Evolutionary conservation across 2,329 filamentous ascomycete genomes (phyloP), one percentile per base, ranked within the genome.

Genomic region (Phoma sp.): DNA sequence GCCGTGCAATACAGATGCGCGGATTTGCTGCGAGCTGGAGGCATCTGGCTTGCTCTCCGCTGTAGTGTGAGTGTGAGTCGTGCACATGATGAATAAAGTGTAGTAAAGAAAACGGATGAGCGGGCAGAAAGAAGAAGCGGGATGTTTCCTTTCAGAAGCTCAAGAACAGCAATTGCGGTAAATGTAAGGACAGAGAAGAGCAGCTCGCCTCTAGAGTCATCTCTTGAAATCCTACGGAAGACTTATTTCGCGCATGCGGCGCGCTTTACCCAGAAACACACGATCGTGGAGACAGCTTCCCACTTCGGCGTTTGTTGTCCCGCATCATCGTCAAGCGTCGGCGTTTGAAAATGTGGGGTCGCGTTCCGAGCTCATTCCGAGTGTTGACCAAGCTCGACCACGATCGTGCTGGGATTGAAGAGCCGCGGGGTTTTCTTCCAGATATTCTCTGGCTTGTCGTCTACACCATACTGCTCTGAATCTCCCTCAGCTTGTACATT

Each of bases 1-100:
- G 47, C 83, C 84, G 63, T 87, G 83, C 8, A 87, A 78, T 50
- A 87, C 83, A n/a, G 74, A 85, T 43, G 70, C 77, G 70, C 70
- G 78, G 67, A 78, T 79, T 68, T 74, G 71, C 61, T 44, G 70
- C 58, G 59, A 69, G 58, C 60, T 69, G 65, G 59, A 56, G 37
- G 54, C 51, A 37, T 65, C 61, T 44, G 63, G 58, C 23, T 42
- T 62, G 22, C 53, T 48, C 33, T 68, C 58, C 22, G 47, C 27
- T 48, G 61, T 43, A 7, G 64, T 40, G 65, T 72, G 13, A 22
- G 61, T 30, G 48, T 36, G 45, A 41, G 39, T 39, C 29, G 25
- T 24, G 44, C 41, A 48, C 44, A 35, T 40, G 45, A 36, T 43
- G 35, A 40, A 33, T 24, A 18, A 33, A n/a, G 27, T 29, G 22